Evolutionary conservation across 2,329 filamentous ascomycete species (phyloP).

Genomic region (Pyricularia sp.): DNA sequence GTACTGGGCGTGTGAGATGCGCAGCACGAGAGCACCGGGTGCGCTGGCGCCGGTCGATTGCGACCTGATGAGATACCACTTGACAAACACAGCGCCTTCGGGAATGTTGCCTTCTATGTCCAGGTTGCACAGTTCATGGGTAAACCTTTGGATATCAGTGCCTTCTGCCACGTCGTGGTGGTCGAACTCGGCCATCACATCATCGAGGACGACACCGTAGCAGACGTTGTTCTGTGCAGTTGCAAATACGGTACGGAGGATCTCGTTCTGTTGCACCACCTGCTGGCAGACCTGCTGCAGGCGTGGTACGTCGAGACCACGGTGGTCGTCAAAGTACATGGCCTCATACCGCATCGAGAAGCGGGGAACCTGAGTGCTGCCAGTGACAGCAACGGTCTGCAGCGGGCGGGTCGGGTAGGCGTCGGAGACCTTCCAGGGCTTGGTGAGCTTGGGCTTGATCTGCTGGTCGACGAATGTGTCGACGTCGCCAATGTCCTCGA

Average conservation of each 20-base stretch:
- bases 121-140: conserved; percentile 40
- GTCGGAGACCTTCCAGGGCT: conserved; percentile 41
- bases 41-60: conserved; percentile 15
- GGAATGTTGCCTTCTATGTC: conserved; percentile 46
- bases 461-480: conserved; percentile 33
- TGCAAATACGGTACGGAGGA: conserved; percentile 57
- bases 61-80: conserved; percentile 43
- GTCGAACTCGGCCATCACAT: conserved; percentile 44
- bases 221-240: conserved; percentile 34
- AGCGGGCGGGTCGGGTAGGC: conserved; percentile 49
- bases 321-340: conserved; percentile 49
- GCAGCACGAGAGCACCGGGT: conserved; percentile 40
- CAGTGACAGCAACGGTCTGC: conserved; percentile 49
- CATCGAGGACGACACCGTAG: conserved; percentile 48
- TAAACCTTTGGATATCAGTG: conserved; percentile 41
- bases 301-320: conserved; percentile 20
- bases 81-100: conserved; percentile 50
- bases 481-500: conserved; percentile 27
- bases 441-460: conserved; percentile 40
- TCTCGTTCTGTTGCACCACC: conserved; percentile 51
- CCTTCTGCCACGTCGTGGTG: neutral
- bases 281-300: conserved; percentile 41
- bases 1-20: conserved; percentile 61
- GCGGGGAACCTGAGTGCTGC: conserved; percentile 46
- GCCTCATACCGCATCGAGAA: conserved; percentile 56